These are phyloP conservation scores for Pseudonectria buxi DNA, from an alignment of 2,329 filamentous ascomycete genomes.

Conservation along the genomic window DNA sequence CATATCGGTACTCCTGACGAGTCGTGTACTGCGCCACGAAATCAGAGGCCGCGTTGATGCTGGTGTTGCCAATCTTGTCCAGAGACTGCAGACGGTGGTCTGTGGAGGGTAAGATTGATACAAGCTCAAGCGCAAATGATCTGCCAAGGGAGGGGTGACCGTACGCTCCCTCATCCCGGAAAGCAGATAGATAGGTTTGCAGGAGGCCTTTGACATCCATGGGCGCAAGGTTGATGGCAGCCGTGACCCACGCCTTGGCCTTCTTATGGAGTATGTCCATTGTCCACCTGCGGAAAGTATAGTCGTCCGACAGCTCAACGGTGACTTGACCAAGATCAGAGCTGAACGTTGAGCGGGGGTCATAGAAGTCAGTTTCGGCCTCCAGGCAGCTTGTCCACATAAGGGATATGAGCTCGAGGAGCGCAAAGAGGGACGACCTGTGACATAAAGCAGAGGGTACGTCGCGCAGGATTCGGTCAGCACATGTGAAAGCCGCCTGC, in stretches of 20 bases:
- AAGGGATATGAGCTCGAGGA: constrained; percentile 84
- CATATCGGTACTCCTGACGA: constrained; percentile 88
- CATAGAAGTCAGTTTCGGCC: constrained; percentile 88
- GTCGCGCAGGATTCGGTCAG: constrained; percentile 76
- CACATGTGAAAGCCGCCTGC: constrained; percentile 73
- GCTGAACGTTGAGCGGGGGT: constrained; percentile 73
- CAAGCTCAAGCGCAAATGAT: constrained; percentile 91
- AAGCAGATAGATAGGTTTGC: constrained; percentile 93
- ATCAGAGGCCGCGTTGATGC: constrained; percentile 88
- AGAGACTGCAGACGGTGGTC: constrained; percentile 83
- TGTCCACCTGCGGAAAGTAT: constrained; percentile 71
- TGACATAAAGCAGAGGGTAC: constrained; percentile 89
- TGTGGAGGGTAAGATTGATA: constrained; percentile 74
- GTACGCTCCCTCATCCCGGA: constrained; percentile 83
- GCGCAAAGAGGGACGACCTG: constrained; percentile 80
- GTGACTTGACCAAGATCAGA: constrained; percentile 72
- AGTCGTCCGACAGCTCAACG: constrained; percentile 91
- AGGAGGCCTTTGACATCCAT: constrained; percentile 91
- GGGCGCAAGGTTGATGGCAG: constrained; percentile 76
- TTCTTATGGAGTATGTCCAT: constrained; percentile 69
- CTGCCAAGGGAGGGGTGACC: constrained; percentile 87
- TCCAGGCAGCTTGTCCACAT: constrained; percentile 96
- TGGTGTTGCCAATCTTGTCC: constrained; percentile 63
- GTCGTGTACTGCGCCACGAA: constrained; percentile 97
- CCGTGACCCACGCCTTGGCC: constrained; percentile 73